Evolutionary conservation across 176 grass and related monocot genomes (phyloP), one percentile per base, ranked within the genome.

Genomic region (Ananas comosus): DNA sequence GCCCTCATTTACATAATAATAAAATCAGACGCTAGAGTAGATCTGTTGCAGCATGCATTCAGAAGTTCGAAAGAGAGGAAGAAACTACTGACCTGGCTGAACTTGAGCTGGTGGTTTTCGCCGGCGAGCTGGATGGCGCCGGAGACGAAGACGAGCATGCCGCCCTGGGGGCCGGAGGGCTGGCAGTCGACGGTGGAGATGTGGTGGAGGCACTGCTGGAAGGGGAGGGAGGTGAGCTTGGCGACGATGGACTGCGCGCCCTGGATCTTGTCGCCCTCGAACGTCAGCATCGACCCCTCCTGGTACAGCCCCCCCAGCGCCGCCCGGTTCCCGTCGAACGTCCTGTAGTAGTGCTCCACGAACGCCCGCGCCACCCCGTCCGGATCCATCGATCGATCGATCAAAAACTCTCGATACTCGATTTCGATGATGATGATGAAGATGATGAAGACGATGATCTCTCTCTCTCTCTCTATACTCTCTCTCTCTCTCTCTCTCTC

Each of bases 261-360:
- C 19, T 72, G 79, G 33, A 82, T 53, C 79, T 90, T 85, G 9
- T 66, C 12, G 24, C 87, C 87, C 79, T 95, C 91, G 76, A 90
- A 95, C 64, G 84, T 90, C 59, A 95, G 91, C 91, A 95, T 90
- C 68, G 91, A 95, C 10, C 63, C 51, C 1, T 95, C 91, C 87
- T 95, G 87, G 87, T 95, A 95, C 1, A 95, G 81, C 12, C 53
- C 42, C 25, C 23, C 81, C 53, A 95, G 70, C 52, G 6, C 83
- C 1, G 76, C 69, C 49, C 91, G 80, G 87, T 96, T 90, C 33
- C 54, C 61, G 76, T 96, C 91, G 87, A 96, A 96, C 50, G 91
- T 96, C 23, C 24, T 12, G 79, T 96, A 96, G 81, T 96, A 96
- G 79, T 96, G 91, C 1, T 83, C 79, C 6, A 96, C 91, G 84